phyloP scores from a whole-genome alignment of 805 yeast genomes.

The Maudiozyma serrabonitensis region DNA sequence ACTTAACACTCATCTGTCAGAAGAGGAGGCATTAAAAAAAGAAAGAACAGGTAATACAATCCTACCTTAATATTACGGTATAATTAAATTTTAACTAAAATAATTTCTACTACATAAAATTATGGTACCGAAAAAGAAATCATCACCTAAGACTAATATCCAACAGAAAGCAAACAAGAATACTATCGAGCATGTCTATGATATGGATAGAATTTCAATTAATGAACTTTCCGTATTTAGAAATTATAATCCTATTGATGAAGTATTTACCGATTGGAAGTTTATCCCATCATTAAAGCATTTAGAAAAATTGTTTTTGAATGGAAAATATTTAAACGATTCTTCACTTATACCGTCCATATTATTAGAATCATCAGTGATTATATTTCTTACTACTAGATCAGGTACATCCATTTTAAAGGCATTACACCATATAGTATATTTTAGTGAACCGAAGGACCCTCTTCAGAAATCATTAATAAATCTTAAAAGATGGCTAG shows the following conservation, averaged over 20 bases:
- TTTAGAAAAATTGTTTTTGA: neutral
- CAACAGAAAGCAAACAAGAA: neutral
- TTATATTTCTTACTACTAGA: slow-evolving; percentile 17
- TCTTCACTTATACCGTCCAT: neutral
- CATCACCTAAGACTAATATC: too few relatives aligned
- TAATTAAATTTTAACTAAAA: too few relatives aligned
- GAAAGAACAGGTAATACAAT: neutral
- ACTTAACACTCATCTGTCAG: neutral
- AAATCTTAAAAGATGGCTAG: slow-evolving; percentile 1
- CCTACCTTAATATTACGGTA: too few relatives aligned
- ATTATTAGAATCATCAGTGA: slow-evolving; percentile 5
- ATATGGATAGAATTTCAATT: neutral
- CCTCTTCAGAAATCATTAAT: neutral
- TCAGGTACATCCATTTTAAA: slow-evolving; percentile 17
- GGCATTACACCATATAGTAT: slow-evolving; percentile 1
- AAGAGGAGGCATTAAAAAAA: neutral
- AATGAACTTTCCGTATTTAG: neutral
- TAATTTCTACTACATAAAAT: too few relatives aligned
- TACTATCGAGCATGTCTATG: neutral
- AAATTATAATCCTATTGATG: neutral
- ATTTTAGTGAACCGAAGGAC: neutral
- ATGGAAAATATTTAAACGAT: slow-evolving; percentile 3
- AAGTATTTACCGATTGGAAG: neutral
- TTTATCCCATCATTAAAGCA: slow-evolving; percentile 4
- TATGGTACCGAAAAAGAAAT: too few relatives aligned